Conservation (phyloP, 2,329 filamentous ascomycete genomes). For the Diaporthe sp. region DNA sequence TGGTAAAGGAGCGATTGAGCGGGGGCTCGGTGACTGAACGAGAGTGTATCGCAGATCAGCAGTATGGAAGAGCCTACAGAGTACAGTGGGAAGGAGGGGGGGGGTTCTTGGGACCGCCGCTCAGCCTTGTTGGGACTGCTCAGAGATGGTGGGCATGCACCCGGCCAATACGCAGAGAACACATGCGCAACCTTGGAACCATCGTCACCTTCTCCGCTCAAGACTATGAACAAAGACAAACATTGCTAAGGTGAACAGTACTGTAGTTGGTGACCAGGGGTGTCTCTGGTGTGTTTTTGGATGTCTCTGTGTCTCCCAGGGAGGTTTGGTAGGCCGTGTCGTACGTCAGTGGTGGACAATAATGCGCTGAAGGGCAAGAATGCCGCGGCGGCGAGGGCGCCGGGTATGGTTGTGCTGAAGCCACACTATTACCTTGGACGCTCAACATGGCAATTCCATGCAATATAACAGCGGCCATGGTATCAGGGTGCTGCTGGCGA, state of each 20-base stretch:
- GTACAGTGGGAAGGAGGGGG: not conserved
- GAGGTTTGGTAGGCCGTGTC: not conserved
- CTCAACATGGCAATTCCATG: too few species aligned
- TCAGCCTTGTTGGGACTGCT: not conserved
- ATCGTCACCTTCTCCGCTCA: too few species aligned
- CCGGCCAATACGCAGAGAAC: too few species aligned
- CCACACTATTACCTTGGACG: too few species aligned
- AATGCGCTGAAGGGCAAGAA: not conserved
- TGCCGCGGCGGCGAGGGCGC: too few species aligned
- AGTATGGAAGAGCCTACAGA: not conserved
- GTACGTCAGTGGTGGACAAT: not conserved
- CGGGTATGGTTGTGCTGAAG: too few species aligned
- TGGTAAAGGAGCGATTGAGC: not conserved
- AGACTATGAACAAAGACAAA: not conserved
- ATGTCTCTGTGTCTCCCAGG: too few species aligned
- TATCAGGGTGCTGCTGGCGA: not conserved
- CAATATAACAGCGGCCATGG: not conserved
- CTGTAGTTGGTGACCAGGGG: not conserved
- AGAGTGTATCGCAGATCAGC: too few species aligned
- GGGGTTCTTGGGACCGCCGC: not conserved
- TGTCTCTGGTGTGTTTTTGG: not conserved
- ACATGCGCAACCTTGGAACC: too few species aligned
- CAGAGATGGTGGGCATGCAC: not conserved
- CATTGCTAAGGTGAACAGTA: not conserved
- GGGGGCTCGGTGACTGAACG: too few species aligned